Base-by-base conservation (phyloP, 2,329 filamentous ascomycete genomes). In the Xylariaceae sp. region DNA sequence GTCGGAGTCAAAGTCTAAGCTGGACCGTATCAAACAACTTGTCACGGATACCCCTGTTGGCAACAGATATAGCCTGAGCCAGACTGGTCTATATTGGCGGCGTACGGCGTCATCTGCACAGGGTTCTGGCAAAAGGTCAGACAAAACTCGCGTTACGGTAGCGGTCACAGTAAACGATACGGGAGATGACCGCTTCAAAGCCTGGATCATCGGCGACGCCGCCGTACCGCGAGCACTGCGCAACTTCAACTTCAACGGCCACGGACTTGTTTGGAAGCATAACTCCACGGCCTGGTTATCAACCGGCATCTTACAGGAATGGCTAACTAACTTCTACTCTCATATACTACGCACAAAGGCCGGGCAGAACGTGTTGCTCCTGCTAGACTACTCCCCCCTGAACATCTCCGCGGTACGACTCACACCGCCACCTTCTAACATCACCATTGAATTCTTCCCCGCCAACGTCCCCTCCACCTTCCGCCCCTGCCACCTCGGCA, bases 81-180 rank as follows among this genome's bases (percentile, higher is more conserved):
- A 55, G 41, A 55, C 41, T 10, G 53, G 53, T 4, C 45, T 55
- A 2, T 55, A 55, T 15, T 55, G 45, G 53, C 23, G 44, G 4
- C n/a, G 45, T 15, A 49, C 53, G 17, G 53, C 37, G 9, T 55
- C 44, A 10, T 55, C 41, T 30, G 15, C 41, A 2, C 53, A 47
- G 15, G 15, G 23, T n/a, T 37, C 44, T 23, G 18, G 53, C 41
- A n/a, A 30, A n/a, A 48, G 41, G n/a, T n/a, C 23, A 30, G 30
- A 55, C 35, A 48, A 35, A 49, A 55, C 10, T 2, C 37, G 41
- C 1, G 41, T 55, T 45, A n/a, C 44, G 10, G 23, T 55, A 34
- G 44, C 41, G 8, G 8, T 45, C n/a, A 30, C 30, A 13, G 44
- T 44, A 4, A 55, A 55, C 41, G 41, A 55, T 49, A 55, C 45